Evolutionary conservation across 2,329 filamentous ascomycete genomes (phyloP).

Genomic region (Aspergillus vadensis): DNA sequence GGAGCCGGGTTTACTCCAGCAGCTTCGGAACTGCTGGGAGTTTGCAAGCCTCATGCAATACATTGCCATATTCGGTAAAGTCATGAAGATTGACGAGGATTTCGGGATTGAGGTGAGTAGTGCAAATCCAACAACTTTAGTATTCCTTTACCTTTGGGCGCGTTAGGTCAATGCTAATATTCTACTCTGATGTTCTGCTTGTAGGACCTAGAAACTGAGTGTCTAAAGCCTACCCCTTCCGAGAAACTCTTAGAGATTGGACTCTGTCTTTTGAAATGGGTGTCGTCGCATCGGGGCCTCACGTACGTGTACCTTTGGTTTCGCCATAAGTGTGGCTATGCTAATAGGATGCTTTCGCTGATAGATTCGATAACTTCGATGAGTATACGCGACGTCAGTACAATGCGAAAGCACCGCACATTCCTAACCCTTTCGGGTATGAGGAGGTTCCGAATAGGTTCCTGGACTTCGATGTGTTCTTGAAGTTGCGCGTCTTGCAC

Average conservation of each 20-base stretch:
- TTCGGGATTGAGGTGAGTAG: slow-evolving; percentile 81
- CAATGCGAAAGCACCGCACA: slow-evolving; percentile 69
- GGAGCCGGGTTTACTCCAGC: slow-evolving; percentile 57
- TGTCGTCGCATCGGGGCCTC: slow-evolving; percentile 89
- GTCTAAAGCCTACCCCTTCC: slow-evolving; percentile 73
- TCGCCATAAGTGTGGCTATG: background rate
- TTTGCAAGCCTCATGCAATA: slow-evolving; percentile 94
- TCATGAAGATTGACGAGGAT: slow-evolving; percentile 84
- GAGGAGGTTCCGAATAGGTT: slow-evolving; percentile 75
- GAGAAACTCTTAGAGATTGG: slow-evolving; percentile 77
- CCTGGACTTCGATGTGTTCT: slow-evolving; percentile 76
- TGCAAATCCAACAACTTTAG: background rate
- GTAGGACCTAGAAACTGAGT: slow-evolving; percentile 87
- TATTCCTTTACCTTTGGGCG: slow-evolving; percentile 17
- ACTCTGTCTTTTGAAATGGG: slow-evolving; percentile 82
- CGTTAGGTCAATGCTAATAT: slow-evolving; percentile 17
- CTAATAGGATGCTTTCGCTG: slow-evolving; percentile 9
- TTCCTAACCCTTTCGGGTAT: slow-evolving; percentile 80
- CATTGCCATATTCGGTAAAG: slow-evolving; percentile 85
- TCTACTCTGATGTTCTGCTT: slow-evolving; percentile 12
- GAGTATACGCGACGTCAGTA: slow-evolving; percentile 92
- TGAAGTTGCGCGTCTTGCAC: slow-evolving; percentile 77
- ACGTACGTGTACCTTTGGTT: slow-evolving; percentile 64
- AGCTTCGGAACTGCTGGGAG: slow-evolving; percentile 88
- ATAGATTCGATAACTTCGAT: slow-evolving; percentile 82